These are phyloP conservation scores for Phyllosticta citrichinensis DNA, from an alignment of 2,329 filamentous ascomycete species.

Conservation along the genomic window DNA sequence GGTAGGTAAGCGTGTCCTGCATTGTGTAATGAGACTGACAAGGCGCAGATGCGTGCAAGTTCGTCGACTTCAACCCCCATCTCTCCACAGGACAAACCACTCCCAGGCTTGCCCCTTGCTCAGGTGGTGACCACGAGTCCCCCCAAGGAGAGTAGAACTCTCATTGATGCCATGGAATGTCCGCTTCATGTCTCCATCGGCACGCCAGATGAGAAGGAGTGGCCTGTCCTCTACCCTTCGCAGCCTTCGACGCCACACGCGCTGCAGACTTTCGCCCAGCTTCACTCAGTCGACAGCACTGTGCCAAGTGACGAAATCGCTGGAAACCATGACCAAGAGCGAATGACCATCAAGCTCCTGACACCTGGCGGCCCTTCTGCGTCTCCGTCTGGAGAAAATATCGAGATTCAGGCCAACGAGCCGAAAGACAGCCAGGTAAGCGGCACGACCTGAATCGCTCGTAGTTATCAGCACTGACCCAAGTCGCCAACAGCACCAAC, in stretches of 20 bases:
- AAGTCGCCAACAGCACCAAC: background rate
- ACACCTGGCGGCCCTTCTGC: background rate
- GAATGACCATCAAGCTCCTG: constrained; percentile 7
- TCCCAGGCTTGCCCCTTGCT: constrained; percentile 29
- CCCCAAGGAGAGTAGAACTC: constrained; percentile 25
- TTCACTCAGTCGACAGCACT: background rate
- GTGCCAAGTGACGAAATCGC: background rate
- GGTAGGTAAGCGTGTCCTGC: background rate
- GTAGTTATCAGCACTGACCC: background rate
- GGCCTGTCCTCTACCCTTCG: constrained; percentile 20
- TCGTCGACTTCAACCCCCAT: background rate
- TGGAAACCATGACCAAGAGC: background rate
- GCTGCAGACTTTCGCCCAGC: background rate
- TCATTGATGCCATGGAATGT: constrained; percentile 30
- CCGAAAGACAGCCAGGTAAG: background rate
- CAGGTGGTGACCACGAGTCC: constrained; percentile 25
- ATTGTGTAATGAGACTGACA: constrained; percentile 1
- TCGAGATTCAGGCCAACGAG: background rate
- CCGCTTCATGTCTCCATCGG: constrained; percentile 16
- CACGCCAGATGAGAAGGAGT: constrained; percentile 18
- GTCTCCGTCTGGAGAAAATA: background rate
- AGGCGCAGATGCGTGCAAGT: background rate
- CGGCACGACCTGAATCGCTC: background rate
- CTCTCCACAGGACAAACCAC: constrained; percentile 24
- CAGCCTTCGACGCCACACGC: background rate